phyloP scores from a whole-genome alignment of 1,284 basidiomycete genomes.

The Melampsora larici-populina region DNA sequence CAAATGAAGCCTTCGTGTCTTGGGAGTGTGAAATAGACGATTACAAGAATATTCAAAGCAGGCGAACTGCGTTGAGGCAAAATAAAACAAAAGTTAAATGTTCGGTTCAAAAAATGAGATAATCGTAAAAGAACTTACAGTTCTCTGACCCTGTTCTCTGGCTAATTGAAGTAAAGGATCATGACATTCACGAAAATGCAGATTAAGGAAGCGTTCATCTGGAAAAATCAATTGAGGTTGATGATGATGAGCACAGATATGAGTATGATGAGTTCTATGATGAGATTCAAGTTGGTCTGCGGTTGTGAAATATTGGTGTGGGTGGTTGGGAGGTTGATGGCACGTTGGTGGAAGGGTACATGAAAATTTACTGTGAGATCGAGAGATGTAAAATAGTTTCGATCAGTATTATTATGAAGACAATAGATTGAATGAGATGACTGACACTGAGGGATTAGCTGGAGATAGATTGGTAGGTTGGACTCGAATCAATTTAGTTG shows the following conservation, averaged over 20 bases:
- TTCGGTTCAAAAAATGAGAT: not conserved
- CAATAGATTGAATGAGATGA: not conserved
- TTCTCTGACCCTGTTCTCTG: not conserved
- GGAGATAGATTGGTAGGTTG: not conserved
- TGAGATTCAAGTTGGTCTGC: constrained; percentile 22
- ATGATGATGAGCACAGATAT: constrained; percentile 12
- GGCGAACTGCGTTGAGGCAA: constrained; percentile 17
- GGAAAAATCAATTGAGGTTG: constrained; percentile 15
- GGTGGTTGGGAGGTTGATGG: constrained; percentile 9
- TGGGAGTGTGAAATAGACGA: constrained; percentile 16
- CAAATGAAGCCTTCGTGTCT: constrained; percentile 36
- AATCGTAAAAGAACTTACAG: not conserved
- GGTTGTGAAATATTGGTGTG: constrained; percentile 3
- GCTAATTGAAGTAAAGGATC: constrained; percentile 19
- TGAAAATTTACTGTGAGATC: not conserved
- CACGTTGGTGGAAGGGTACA: constrained; percentile 37
- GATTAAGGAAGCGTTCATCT: constrained; percentile 26
- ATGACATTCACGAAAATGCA: constrained; percentile 34
- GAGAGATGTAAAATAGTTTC: not conserved
- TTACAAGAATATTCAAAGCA: constrained; percentile 34
- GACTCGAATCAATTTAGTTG: not conserved
- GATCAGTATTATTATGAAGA: not conserved
- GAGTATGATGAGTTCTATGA: constrained; percentile 38
- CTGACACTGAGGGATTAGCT: not conserved
- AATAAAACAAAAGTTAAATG: not conserved